Evolutionary conservation across 768 basidiomycete species (phyloP).

Genomic region (Agaricus subrufescens): DNA sequence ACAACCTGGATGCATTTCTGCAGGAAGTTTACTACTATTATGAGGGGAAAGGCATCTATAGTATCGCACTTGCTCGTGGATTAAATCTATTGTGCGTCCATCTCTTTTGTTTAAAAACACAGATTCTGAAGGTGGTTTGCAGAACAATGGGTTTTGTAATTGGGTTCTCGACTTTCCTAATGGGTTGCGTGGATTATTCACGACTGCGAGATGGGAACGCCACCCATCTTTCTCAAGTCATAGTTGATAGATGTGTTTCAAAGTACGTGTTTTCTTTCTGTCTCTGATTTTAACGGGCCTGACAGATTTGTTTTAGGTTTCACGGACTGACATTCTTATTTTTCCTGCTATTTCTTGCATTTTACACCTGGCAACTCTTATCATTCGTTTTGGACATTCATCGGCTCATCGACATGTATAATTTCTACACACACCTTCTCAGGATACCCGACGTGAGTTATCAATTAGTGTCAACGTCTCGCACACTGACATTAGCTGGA

Average conservation of each 20-base stretch:
- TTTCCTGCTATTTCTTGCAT: slow-evolving; percentile 78
- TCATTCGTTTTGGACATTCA: slow-evolving; percentile 71
- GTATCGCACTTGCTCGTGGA: slow-evolving; percentile 84
- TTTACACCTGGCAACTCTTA: slow-evolving; percentile 86
- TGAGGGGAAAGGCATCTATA: slow-evolving; percentile 93
- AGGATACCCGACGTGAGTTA: slow-evolving; percentile 84
- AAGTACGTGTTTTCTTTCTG: slow-evolving; percentile 44
- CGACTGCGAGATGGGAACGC: slow-evolving; percentile 63
- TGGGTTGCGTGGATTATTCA: slow-evolving; percentile 93
- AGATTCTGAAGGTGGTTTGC: slow-evolving; percentile 19
- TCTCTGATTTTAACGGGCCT: neutral
- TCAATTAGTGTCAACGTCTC: neutral
- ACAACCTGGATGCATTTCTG: slow-evolving; percentile 92
- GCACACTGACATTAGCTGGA: slow-evolving; percentile 9
- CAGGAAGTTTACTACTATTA: slow-evolving; percentile 97
- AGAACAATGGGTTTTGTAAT: slow-evolving; percentile 99
- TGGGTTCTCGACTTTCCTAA: slow-evolving; percentile 93
- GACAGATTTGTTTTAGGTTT: slow-evolving; percentile 43
- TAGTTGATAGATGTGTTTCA: slow-evolving; percentile 80
- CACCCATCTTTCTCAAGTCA: slow-evolving; percentile 70
- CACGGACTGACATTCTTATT: slow-evolving; percentile 83
- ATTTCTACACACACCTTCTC: slow-evolving; percentile 92
- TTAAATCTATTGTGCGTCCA: slow-evolving; percentile 89
- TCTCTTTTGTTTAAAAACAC: slow-evolving; percentile 8
- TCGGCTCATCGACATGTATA: slow-evolving; percentile 89